Base-by-base conservation (phyloP, 1,284 basidiomycete genomes). In the Cryptococcus jaspeensis region DNA sequence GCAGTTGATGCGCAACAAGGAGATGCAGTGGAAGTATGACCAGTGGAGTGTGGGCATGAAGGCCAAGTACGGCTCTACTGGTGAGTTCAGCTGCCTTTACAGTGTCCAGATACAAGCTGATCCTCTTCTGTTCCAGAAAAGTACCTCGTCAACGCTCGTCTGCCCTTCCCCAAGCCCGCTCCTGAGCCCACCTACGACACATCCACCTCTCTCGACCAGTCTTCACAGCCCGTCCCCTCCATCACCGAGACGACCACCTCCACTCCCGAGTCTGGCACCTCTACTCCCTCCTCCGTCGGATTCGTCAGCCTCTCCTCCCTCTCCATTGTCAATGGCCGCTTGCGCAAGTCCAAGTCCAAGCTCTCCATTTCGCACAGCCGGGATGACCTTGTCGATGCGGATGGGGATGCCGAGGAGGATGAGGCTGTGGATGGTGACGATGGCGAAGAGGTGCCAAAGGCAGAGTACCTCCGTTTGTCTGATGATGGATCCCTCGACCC, bases 21-120 rank as follows among this genome's bases (percentile, higher is more conserved):
- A 66, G 50, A 58, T 78, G 62, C 73, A 76, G 56, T 58, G 35
- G 28, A 63, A 66, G 42, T 78, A 78, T 50, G 71, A 72, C 50
- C 37, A 51, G 22, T 78, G 76, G 76, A 72, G 61, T 46, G 38
- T 38, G 5, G 66, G 62, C 3, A 70, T 74, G 49, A 65, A 64
- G 55, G 61, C 47, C n/a, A 32, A 63, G 41, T 75, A 70, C 53
- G 73, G 70, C 18, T 67, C 67, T 9, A 71, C 71, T 1, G 75
- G 74, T 74, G 55, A 62, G 70, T 66, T 35, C 13, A 38, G 22
- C 38, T 15, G 3, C 22, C 28, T 18, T 46, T 7, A n/a, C 44
- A 46, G 5, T 49, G 11, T 38, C 9, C 11, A 45, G 20, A 46
- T 36, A 22, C 9, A 32, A 32, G 28, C 28, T 32, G 9, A 32